Percentiles rank a stretch among this genome's conserved stretches.
Conservation (phyloP, 2,329 filamentous ascomycete species). For the Fusarium sp. region DNA sequence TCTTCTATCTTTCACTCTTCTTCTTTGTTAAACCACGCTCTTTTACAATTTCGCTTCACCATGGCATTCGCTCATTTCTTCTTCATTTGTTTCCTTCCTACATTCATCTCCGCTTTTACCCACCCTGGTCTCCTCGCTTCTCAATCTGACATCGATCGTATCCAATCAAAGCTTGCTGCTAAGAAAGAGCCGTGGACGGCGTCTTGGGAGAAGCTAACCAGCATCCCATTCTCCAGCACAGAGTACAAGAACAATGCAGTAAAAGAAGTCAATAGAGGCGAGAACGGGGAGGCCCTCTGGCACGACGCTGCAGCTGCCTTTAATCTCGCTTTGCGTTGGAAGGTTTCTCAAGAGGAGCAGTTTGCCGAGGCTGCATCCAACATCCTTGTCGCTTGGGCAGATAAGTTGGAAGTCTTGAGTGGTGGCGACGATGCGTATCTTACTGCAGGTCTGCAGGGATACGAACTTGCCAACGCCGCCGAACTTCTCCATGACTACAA, state of each 20-base stretch:
- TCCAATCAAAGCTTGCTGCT: background rate
- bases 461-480: conserved; percentile 59
- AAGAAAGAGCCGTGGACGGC: conserved; percentile 6
- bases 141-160: background rate
- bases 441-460: conserved; percentile 57
- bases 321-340: conserved; percentile 3
- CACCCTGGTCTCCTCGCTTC: background rate
- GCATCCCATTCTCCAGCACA: background rate
- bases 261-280: background rate
- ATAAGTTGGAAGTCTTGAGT: background rate
- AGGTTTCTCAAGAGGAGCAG: background rate
- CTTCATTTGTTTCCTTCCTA: background rate
- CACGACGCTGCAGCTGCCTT: conserved; percentile 9
- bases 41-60: background rate
- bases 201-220: conserved; percentile 1
- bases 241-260: conserved; percentile 1
- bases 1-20: background rate
- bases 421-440: conserved; percentile 41
- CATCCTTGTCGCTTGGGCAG: background rate
- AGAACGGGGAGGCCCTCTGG: background rate
- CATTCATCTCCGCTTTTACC: background rate
- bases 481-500: conserved; percentile 54
- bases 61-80: background rate
- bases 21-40: background rate
- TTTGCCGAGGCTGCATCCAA: background rate